Evolutionary conservation across 2,329 filamentous ascomycete species (phyloP), one percentile per base, ranked within the genome.

Genomic region (Diaporthe humulicola): DNA sequence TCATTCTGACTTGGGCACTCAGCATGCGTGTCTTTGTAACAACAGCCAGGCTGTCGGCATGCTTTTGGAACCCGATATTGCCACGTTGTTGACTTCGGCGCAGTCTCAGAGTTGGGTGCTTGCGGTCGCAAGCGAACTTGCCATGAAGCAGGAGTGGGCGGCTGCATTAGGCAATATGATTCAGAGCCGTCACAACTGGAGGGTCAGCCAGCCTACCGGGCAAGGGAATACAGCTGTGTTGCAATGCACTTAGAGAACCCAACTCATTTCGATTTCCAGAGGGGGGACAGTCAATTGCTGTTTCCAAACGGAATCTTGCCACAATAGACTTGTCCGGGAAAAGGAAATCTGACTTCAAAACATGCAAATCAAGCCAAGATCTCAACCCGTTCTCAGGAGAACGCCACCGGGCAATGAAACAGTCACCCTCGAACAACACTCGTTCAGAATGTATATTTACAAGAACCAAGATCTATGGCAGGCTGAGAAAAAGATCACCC

Each of bases 141-240:
- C 10, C 42, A 8, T 50, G 6, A 9, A 28, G 30, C 12, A 38
- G 14, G 17, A 40, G 15, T 38, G 15, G 3, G 8, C 52, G 45
- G 45, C 64, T 67, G 64, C 64, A 52, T 52, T 28, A 67, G 64
- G 64, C 64, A 52, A 33, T 52, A 28, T 38, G 64, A 36, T 67
- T n/a, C 45, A 38, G 64, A 50, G 42, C 15, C 28, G 36, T n/a
- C 12, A 52, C 10, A 17, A 17, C 9, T 10, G 0, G 9, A 33
- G 36, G 30, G 28, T 17, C 61, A n/a, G 36, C 38, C 36, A 36
- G n/a, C 15, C 40, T 48, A n/a, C 28, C 28, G 5, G 17, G n/a
- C 58, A 64, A 40, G 36, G 1, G 38, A 5, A 48, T 3, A 33
- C 2, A 45, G 15, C 38, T n/a, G 25, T 2, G n/a, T 33, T 33